A percentile compares a stretch with the other conserved stretches of the same genome.
Evolutionary conservation across 495 filamentous ascomycete genomes (phyloP).

Genomic region (Penicillium dipodomyicola): DNA sequence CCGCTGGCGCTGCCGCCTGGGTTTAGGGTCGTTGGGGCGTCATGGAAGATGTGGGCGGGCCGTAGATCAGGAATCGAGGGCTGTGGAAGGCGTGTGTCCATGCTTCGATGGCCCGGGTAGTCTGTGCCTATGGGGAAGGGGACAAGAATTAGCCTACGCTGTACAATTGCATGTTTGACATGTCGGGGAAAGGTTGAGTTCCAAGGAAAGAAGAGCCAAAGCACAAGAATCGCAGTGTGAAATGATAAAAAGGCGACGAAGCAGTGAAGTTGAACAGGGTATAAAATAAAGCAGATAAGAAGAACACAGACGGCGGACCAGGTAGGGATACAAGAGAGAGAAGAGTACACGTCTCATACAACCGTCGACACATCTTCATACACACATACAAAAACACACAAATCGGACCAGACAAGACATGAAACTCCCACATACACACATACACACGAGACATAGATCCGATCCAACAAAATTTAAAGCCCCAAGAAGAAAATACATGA

Average conservation of each 20-base stretch:
- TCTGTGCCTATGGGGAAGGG: constrained; percentile 39
- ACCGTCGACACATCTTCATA: constrained; percentile 16
- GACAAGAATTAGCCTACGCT: constrained; percentile 47
- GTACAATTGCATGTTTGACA: constrained; percentile 21
- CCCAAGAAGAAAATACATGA: constrained; percentile 21
- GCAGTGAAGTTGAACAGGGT: constrained; percentile 28
- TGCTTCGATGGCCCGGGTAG: constrained; percentile 35
- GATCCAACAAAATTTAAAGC: constrained; percentile 15
- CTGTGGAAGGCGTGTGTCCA: constrained; percentile 24
- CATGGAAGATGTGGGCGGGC: constrained; percentile 73
- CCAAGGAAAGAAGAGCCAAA: constrained; percentile 20
- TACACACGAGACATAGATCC: constrained; percentile 14
- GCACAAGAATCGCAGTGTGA: constrained; percentile 22
- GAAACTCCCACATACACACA: constrained; percentile 23
- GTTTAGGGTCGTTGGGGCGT: constrained; percentile 64
- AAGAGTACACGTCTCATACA: constrained; percentile 18
- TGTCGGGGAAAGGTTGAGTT: constrained; percentile 17
- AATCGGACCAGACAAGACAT: background rate
- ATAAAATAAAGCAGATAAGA: constrained; percentile 26
- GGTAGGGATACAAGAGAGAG: constrained; percentile 25
- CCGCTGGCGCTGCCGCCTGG: constrained; percentile 38
- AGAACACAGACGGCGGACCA: constrained; percentile 17
- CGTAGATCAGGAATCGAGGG: constrained; percentile 56
- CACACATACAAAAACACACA: constrained; percentile 1
- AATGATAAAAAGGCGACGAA: constrained; percentile 26